Evolutionary conservation across 2,329 filamentous ascomycete genomes (phyloP), one percentile per base, ranked within the genome.

Genomic region (Ophiobolus disseminans): DNA sequence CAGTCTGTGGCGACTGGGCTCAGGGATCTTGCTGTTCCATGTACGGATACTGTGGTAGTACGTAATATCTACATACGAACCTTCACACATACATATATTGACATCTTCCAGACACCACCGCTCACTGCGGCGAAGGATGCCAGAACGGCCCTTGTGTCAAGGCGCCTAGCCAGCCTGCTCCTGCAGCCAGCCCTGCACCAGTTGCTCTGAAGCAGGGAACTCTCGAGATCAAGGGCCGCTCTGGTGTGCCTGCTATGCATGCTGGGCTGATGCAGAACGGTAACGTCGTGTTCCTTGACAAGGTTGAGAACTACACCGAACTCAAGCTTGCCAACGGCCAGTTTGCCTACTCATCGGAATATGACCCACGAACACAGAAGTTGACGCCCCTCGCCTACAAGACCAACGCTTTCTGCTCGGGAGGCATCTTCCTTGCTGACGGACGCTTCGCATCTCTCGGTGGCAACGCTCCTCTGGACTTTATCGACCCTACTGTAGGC

Each of bases 181-280:
- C 75, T 26, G 69, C 68, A 21, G 71, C 75, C 14, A 75, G 73
- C 45, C 74, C 79, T 17, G 78, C 79, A 32, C 78, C 79, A 23
- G 69, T 65, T 11, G 75, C 76, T 45, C 60, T 73, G 11, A 77
- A 76, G 38, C 74, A 76, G 25, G 80, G 79, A 23, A 69, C 68
- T 26, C 78, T 85, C 57, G 68, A 69, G 2, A 65, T 82, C 26
- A 74, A 81, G 45, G 83, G 82, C 14, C 70, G 78, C 48, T 82
- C 81, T 42, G 84, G 84, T 56, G 83, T 86, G n/a, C 82, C 83
- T 31, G 82, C 78, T 13, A 86, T 86, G 84, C 82, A 85, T 58
- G 83, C 82, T 53, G 81, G 77, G 58, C 75, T 86, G 17, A 75
- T 85, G 73, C 80, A 76, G 11, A 84, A 85, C 58, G 82, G 83